Conservation (phyloP, 768 basidiomycete species). For the Pleurotus tuoliensis region DNA sequence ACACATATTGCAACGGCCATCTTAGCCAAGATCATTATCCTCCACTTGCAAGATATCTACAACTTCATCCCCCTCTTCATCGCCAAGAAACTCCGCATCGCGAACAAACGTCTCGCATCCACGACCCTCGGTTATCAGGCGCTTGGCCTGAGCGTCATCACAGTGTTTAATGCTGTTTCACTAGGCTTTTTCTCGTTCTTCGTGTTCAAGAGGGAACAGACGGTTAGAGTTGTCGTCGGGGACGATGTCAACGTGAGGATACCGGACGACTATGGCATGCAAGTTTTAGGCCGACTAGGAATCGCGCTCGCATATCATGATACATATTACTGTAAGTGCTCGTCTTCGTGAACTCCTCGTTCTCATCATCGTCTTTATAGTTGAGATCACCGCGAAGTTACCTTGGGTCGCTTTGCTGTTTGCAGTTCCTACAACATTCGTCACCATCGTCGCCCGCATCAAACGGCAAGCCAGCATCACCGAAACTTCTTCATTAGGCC, state of each 20-base stretch:
- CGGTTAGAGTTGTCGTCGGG: slow-evolving; percentile 6
- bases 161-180: slow-evolving; percentile 3
- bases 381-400: background rate
- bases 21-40: slow-evolving; percentile 9
- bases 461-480: background rate
- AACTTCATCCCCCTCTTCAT: slow-evolving; percentile 12
- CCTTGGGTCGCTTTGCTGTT: background rate
- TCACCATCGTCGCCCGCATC: background rate
- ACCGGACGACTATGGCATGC: background rate
- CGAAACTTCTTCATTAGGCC: too few species aligned
- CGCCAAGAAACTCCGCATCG: slow-evolving; percentile 9
- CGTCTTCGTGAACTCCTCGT: too few species aligned
- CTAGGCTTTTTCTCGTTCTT: slow-evolving; percentile 11
- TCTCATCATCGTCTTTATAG: background rate
- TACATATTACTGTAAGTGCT: slow-evolving; percentile 11
- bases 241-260: background rate
- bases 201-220: slow-evolving; percentile 10
- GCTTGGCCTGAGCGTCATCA: slow-evolving; percentile 4
- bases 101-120: slow-evolving; percentile 8
- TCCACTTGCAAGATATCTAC: slow-evolving; percentile 15
- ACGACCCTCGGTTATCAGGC: slow-evolving; percentile 11
- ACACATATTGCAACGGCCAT: slow-evolving; percentile 9
- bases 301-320: slow-evolving; percentile 11
- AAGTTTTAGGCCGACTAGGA: slow-evolving; percentile 9
- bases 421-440: background rate